Evolutionary conservation across 106 monocot genomes (phyloP).

Genomic region (Narthecium ossifragum): DNA sequence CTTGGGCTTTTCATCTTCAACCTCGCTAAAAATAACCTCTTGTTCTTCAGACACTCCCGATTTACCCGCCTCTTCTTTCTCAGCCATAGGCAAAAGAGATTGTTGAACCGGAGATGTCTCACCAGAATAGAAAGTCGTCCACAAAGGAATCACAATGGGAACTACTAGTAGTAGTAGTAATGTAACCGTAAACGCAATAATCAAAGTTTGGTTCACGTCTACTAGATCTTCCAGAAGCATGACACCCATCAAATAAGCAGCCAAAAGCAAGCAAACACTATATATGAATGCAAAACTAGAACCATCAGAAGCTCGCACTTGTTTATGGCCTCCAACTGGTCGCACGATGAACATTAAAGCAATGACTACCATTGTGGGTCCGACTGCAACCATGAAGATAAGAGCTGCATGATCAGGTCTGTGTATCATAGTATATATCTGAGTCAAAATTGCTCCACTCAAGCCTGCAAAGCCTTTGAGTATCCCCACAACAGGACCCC

Average conservation of each 20-base stretch:
- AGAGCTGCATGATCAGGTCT: constrained; percentile 48
- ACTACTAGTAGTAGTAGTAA: constrained; percentile 42
- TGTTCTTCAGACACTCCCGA: constrained; percentile 18
- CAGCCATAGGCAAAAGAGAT: constrained; percentile 29
- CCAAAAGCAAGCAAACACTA: constrained; percentile 59
- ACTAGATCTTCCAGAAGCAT: constrained; percentile 78
- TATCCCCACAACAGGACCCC: constrained; percentile 89
- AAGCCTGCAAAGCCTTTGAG: constrained; percentile 86
- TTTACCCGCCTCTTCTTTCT: constrained; percentile 40
- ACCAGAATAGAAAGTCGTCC: constrained; percentile 27
- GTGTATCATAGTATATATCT: constrained; percentile 61
- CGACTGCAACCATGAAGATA: constrained; percentile 82
- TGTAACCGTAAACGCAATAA: constrained; percentile 39
- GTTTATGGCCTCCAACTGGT: constrained; percentile 79
- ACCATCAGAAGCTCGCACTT: constrained; percentile 53
- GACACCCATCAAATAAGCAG: constrained; percentile 72
- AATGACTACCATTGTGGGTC: constrained; percentile 65
- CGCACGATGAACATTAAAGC: constrained; percentile 79
- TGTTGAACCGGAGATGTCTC: constrained; percentile 24
- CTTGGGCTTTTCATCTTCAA: constrained; percentile 86
- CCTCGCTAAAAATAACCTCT: constrained; percentile 74
- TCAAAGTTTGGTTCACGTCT: constrained; percentile 33
- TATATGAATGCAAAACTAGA: constrained; percentile 66
- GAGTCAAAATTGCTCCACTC: constrained; percentile 86
- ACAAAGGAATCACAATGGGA: constrained; percentile 56